Evolutionary conservation across 345 rosid genomes (phyloP).

Genomic region (Hevea brasiliensis): DNA sequence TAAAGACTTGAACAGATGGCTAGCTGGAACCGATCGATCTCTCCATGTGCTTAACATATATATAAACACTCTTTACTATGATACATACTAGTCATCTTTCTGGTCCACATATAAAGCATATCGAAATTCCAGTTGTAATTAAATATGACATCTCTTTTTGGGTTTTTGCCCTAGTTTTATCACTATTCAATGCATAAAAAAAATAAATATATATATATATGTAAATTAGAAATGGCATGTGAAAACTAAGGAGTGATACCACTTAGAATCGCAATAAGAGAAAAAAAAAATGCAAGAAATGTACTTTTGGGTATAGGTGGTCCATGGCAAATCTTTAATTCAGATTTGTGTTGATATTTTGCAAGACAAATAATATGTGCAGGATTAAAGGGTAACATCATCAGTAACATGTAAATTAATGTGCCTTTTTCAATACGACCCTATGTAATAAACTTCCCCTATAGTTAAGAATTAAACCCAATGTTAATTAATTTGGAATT

Average conservation of each 20-base stretch:
- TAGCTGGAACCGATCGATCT: not conserved
- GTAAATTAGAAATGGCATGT: too few species aligned
- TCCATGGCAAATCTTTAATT: constrained; percentile 6
- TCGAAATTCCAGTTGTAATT: not conserved
- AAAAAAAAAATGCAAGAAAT: too few species aligned
- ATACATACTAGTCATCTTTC: not conserved
- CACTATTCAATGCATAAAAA: not conserved
- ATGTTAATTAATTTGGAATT: not conserved
- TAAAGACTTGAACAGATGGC: not conserved
- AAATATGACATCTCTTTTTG: not conserved
- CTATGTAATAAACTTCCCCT: not conserved
- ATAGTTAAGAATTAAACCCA: too few species aligned
- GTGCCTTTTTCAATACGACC: not conserved
- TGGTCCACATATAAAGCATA: not conserved
- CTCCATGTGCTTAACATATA: not conserved
- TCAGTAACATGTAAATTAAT: constrained; percentile 4
- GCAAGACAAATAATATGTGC: not conserved
- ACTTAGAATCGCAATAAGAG: not conserved
- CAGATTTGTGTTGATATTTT: constrained; percentile 8
- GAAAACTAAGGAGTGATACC: too few species aligned
- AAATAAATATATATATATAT: not conserved
- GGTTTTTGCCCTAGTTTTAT: not conserved
- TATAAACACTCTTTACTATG: not conserved
- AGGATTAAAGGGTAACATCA: not conserved
- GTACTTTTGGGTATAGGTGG: not conserved